Evolutionary conservation across 352 stramenopile genomes (phyloP), one percentile per base, ranked within the genome.

Genomic region (Phytophthora citrophthora): DNA sequence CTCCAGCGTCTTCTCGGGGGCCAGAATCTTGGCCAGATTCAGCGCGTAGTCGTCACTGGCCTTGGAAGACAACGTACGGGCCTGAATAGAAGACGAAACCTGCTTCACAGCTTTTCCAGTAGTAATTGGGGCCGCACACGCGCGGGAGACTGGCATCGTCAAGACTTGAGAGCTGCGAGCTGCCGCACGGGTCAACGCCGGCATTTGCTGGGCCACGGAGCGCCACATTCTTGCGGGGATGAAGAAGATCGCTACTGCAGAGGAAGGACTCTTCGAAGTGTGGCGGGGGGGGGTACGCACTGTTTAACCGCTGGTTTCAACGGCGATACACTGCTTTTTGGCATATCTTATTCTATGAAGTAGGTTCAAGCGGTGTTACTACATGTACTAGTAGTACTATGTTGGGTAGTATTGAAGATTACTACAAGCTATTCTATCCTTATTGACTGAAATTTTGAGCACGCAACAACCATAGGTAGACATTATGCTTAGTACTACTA

Each of bases 11-110:
- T 48, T 54, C 43, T 88, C 79, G 6, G 81, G 74, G 34, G 68
- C 72, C 39, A 95, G 65, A 24, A 80, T 68, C 58, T 77, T 89
- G 36, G 83, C 70, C 36, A 95, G 40, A 39, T 92, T 83, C 55
- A 88, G 70, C 24, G 76, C 44, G 24, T 77, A 81, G 49, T 72
- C 70, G 26, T 61, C 54, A 44, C 48, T 60, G 40, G 55, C 55
- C 29, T 61, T 60, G 31, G 54, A 65, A 54, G 69, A 72, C 47
- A 71, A 49, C 46, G 54, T 11, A 16, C 64, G 69, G 31, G 20
- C 58, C 50, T 75, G 67, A 11, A 57, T 26, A 34, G 50, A 57
- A 16, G 38, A 20, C 29, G 16, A 13, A 18, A 40, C 18, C 11
- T 32, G 23, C 2, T 13, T 4, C 9, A 50, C 54, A 48, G 7